Conservation (phyloP, 2,329 filamentous ascomycete genomes). For the Knufia fluminis region DNA sequence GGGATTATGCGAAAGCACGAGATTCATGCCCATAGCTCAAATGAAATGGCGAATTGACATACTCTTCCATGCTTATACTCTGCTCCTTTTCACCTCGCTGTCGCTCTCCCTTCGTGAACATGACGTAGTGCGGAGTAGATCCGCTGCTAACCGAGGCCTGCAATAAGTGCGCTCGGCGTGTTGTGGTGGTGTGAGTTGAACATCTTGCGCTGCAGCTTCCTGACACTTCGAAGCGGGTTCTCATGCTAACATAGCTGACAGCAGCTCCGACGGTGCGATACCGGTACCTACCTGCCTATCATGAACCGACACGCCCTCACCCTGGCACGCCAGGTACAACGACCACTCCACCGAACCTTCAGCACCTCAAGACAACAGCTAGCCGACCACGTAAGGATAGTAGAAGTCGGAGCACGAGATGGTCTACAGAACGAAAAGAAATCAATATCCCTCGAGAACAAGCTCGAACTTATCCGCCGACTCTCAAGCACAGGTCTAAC, state of each 20-base stretch:
- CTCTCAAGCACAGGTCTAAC: constrained; percentile 41
- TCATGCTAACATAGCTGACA: neutral
- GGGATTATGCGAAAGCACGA: too few relatives aligned
- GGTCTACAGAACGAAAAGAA: constrained; percentile 47
- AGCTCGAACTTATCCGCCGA: constrained; percentile 40
- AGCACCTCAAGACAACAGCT: constrained; percentile 24
- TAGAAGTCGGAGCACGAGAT: constrained; percentile 46
- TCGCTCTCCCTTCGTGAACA: neutral
- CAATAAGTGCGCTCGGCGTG: too few relatives aligned
- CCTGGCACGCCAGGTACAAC: neutral
- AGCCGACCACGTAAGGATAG: constrained; percentile 43
- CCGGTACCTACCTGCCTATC: neutral
- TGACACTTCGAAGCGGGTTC: neutral
- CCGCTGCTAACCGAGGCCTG: neutral
- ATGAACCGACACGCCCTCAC: neutral
- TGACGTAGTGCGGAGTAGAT: neutral
- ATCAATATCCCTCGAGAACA: constrained; percentile 39
- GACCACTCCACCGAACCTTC: constrained; percentile 13
- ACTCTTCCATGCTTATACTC: too few relatives aligned
- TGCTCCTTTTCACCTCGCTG: neutral
- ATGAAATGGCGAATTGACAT: too few relatives aligned
- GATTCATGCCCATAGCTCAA: too few relatives aligned
- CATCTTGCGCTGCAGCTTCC: too few relatives aligned
- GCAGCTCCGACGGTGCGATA: too few relatives aligned
- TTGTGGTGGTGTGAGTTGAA: too few relatives aligned